These are phyloP conservation scores for Boletus pseudo-olivaceus DNA, from an alignment of 768 basidiomycete species.

Conservation along the genomic window DNA sequence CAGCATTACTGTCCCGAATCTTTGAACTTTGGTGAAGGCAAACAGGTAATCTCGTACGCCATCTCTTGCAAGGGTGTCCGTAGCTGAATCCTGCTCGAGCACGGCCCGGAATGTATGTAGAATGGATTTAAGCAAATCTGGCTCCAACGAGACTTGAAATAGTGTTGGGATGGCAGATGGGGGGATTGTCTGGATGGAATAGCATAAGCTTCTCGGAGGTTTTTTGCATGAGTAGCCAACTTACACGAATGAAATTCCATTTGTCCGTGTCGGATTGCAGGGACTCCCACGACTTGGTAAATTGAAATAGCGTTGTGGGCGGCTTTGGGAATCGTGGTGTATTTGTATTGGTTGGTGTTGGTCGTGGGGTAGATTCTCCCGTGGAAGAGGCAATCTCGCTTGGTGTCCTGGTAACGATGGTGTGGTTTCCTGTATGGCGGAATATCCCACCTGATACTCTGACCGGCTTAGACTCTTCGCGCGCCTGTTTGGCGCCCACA, in stretches of 20 bases:
- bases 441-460: conserved; percentile 73
- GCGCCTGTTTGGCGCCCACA: conserved; percentile 54
- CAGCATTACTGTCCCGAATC: conserved; percentile 60
- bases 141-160: conserved; percentile 70
- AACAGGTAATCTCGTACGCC: conserved; percentile 47
- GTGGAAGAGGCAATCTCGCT: conserved; percentile 4
- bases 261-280: conserved; percentile 39
- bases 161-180: conserved; percentile 55
- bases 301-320: conserved; percentile 54
- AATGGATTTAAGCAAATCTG: conserved; percentile 55
- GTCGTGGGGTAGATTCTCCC: background rate
- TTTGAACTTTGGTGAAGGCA: conserved; percentile 49
- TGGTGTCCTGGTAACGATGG: conserved; percentile 45
- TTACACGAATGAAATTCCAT: conserved; percentile 59
- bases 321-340: conserved; percentile 22
- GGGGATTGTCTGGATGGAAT: conserved; percentile 44
- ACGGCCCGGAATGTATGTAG: conserved; percentile 46
- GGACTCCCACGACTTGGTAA: conserved; percentile 57
- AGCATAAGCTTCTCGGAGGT: background rate
- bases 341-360: conserved; percentile 1
- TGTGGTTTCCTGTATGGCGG: conserved; percentile 57
- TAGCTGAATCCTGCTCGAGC: conserved; percentile 19
- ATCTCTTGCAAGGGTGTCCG: conserved; percentile 4
- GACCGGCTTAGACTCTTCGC: conserved; percentile 43
- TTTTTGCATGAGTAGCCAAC: conserved; percentile 20